Conservation (phyloP, 352 stramenopile species). For the Thraustotheca clavata region DNA sequence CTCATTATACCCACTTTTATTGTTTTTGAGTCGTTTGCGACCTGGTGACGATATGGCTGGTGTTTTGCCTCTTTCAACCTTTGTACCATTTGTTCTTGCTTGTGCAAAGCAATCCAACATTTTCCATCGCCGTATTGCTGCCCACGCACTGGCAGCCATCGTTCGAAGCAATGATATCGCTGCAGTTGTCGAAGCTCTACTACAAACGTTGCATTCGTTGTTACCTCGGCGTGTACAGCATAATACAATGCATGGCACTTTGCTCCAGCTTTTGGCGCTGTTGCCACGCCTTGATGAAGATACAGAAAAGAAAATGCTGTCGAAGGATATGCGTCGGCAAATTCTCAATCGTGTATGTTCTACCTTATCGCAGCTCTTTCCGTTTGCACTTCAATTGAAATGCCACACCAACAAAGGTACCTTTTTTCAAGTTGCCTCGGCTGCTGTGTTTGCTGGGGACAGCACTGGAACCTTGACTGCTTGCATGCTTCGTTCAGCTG, state of each 20-base stretch:
- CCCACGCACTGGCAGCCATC: slow-evolving; percentile 63
- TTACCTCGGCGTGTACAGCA: slow-evolving; percentile 21
- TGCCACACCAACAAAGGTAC: background rate
- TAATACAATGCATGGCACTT: slow-evolving; percentile 21
- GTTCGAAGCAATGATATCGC: slow-evolving; percentile 45
- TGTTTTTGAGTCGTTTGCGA: slow-evolving; percentile 70
- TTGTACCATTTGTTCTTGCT: slow-evolving; percentile 56
- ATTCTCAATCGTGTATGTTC: background rate
- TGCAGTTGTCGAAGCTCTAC: slow-evolving; percentile 32
- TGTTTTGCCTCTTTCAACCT: slow-evolving; percentile 30
- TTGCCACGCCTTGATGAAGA: background rate
- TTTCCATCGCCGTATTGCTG: slow-evolving; percentile 70
- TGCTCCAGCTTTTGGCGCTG: slow-evolving; percentile 18
- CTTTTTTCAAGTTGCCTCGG: background rate
- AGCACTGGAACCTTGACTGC: background rate
- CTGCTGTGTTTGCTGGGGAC: background rate
- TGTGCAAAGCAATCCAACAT: slow-evolving; percentile 65
- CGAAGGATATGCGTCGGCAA: background rate
- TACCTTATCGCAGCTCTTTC: background rate
- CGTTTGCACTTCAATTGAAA: background rate
- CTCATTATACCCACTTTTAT: slow-evolving; percentile 61
- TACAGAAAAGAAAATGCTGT: background rate
- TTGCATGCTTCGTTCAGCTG: background rate
- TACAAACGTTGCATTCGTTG: slow-evolving; percentile 33
- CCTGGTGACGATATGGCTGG: slow-evolving; percentile 38